Percentiles rank a stretch among this genome's conserved stretches.
These are phyloP conservation scores for Trametes cinnabarina DNA, from an alignment of 768 basidiomycete species.

Conservation along the genomic window DNA sequence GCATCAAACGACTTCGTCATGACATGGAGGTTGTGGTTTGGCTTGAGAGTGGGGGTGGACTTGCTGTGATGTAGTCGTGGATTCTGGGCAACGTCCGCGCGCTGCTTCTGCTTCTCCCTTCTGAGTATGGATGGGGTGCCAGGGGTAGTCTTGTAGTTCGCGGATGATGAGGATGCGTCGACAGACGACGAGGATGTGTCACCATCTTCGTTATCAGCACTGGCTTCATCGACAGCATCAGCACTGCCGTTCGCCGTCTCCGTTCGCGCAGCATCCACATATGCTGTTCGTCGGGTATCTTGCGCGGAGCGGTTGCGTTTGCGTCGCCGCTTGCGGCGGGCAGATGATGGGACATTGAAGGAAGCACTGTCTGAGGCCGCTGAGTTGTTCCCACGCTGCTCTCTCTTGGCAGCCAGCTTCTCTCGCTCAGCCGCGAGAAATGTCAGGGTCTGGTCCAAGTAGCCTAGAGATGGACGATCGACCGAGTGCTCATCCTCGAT, in stretches of 20 bases:
- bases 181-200: constrained; percentile 28
- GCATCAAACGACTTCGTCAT: constrained; percentile 44
- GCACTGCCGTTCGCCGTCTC: constrained; percentile 15
- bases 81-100: constrained; percentile 15
- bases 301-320: constrained; percentile 30
- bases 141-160: constrained; percentile 31
- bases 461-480: constrained; percentile 65
- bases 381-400: constrained; percentile 24
- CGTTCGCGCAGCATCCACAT: constrained; percentile 8
- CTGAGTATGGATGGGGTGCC: constrained; percentile 22
- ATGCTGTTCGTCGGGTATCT: constrained; percentile 6
- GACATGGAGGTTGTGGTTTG: constrained; percentile 36
- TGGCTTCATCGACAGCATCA: constrained; percentile 20
- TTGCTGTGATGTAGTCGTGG: constrained; percentile 41
- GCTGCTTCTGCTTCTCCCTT: constrained; percentile 20
- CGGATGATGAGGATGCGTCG: constrained; percentile 28
- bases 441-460: constrained; percentile 69
- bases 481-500: constrained; percentile 30
- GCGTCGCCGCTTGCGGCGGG: constrained; percentile 36
- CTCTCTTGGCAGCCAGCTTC: constrained; percentile 46
- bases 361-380: constrained; percentile 38
- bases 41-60: constrained; percentile 44
- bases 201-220: constrained; percentile 21
- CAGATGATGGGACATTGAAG: constrained; percentile 37
- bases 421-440: constrained; percentile 73